Conservation (phyloP, 345 rosid genomes). For the Lepidium africanum region DNA sequence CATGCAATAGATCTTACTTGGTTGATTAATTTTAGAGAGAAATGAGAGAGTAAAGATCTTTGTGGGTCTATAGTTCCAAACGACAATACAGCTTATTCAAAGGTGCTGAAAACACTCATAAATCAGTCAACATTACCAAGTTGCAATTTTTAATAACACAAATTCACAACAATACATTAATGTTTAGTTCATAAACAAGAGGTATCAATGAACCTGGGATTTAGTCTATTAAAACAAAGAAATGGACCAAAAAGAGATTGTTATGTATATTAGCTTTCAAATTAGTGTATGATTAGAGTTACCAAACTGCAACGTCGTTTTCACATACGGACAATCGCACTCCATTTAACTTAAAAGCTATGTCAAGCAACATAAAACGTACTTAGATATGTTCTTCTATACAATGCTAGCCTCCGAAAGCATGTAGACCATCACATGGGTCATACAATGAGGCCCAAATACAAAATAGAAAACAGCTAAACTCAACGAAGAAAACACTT, state of each 20-base stretch:
- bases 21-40: too few species aligned
- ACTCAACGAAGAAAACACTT: not conserved
- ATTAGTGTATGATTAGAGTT: not conserved
- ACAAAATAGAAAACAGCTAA: not conserved
- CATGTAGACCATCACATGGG: not conserved
- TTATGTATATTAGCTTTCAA: not conserved
- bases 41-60: too few species aligned
- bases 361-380: not conserved
- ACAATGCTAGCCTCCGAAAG: constrained; percentile 4
- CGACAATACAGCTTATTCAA: too few species aligned
- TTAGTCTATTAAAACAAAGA: too few species aligned
- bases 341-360: not conserved
- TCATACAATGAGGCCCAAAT: constrained; percentile 1
- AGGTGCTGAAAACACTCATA: too few species aligned
- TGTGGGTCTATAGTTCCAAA: too few species aligned
- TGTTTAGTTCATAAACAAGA: too few species aligned
- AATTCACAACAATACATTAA: too few species aligned
- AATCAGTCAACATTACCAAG: too few species aligned
- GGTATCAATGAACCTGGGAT: too few species aligned
- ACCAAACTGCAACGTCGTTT: not conserved
- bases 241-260: not conserved
- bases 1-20: too few species aligned
- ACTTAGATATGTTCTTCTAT: not conserved
- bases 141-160: too few species aligned
- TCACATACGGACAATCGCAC: not conserved